A percentile compares a stretch with the other conserved stretches of the same genome.
Evolutionary conservation across 768 basidiomycete genomes (phyloP).

Genomic region (Nevesoporus exiguus): DNA sequence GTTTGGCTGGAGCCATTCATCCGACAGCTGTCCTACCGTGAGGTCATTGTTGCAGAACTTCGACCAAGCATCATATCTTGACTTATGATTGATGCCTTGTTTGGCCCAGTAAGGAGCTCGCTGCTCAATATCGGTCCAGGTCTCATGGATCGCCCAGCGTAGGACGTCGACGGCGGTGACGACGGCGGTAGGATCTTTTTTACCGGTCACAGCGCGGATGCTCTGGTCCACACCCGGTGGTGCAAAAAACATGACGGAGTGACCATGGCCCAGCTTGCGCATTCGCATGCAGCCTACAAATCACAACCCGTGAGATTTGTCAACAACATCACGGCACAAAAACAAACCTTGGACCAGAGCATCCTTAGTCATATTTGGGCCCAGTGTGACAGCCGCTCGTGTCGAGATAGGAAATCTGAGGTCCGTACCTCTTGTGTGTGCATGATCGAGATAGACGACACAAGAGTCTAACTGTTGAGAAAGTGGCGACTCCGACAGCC

Average conservation of each 20-base stretch:
- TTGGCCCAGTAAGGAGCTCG: too few relatives aligned
- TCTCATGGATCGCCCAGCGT: constrained; percentile 41
- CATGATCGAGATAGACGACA: constrained; percentile 36
- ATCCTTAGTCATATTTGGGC: constrained; percentile 36
- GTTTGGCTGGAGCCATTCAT: not conserved
- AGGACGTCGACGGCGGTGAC: constrained; percentile 32
- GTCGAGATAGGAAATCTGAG: constrained; percentile 29
- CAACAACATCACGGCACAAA: not conserved
- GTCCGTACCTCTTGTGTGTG: constrained; percentile 38
- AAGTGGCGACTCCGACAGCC: constrained; percentile 23
- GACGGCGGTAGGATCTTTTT: not conserved
- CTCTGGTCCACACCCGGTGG: too few relatives aligned
- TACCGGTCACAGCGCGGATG: constrained; percentile 1
- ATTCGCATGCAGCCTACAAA: constrained; percentile 48
- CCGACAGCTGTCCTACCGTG: not conserved
- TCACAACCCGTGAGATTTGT: not conserved
- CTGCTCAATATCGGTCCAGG: too few relatives aligned
- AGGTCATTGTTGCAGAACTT: not conserved
- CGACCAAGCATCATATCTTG: constrained; percentile 12
- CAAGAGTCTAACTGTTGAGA: constrained; percentile 27
- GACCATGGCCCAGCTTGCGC: constrained; percentile 25
- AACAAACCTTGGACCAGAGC: constrained; percentile 31
- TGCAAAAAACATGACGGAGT: too few relatives aligned
- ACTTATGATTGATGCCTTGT: constrained; percentile 10
- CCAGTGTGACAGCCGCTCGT: constrained; percentile 36